Evolutionary conservation across 257 asterid genomes (phyloP), one percentile per base, ranked within the genome.

Genomic region (Verbena officinalis): DNA sequence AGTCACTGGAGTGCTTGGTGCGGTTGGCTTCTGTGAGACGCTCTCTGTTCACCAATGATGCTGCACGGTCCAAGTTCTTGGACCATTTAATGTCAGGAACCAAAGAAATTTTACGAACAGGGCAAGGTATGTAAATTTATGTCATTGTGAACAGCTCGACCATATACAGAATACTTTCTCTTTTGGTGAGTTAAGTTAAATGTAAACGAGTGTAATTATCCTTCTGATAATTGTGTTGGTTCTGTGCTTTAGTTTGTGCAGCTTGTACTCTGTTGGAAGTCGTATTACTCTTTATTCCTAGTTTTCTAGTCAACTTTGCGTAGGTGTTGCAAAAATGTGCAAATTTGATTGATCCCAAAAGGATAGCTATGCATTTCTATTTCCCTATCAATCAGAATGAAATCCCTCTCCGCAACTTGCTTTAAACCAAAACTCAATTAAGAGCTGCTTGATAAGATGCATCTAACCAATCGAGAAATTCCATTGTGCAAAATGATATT

Each of bases 1-100:
- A 94, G 99, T 87, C 97, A 51, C 79, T 94, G 77, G 99, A 94
- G 78, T 94, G 99, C 83, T 79, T 94, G 77, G 95, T 94, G 27
- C 80, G 99, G 49, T 68, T 94, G 73, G 97, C 95, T 75, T 94
- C 99, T 31, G 95, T 90, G 38, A 83, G 99, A 48, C 97, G 99
- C 54, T 94, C 99, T 67, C 83, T 94, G 65, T 94, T 94, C 73
- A 82, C 95, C 70, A 86, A 79, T 77, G 97, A 94, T 64, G 78
- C 85, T 42, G 75, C 94, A 72, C 96, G 97, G 44, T 84, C 97
- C 70, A 90, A 83, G 81, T 94, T 78, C 78, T 75, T 94, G 84
- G 94, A 84, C 77, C 97, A 79, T 81, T 83, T 94, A 64, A 88
- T 94, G 96, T 68, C 95, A 43, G 99, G 99, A 76, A 94, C 97